phyloP scores from a whole-genome alignment of 306 rosid genomes.

The Purshia tridentata region DNA sequence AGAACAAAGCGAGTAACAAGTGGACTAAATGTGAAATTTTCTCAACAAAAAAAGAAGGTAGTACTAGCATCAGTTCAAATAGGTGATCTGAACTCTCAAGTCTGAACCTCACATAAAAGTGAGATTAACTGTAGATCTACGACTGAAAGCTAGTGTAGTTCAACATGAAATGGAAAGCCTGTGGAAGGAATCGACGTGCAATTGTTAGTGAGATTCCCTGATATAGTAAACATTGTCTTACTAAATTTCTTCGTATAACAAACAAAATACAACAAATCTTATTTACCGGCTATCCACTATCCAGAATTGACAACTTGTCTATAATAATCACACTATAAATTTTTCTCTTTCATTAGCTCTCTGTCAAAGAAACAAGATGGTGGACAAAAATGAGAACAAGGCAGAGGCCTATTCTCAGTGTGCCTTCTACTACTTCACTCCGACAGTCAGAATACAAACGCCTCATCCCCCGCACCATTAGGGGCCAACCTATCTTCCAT shows the following conservation, averaged over 20 bases:
- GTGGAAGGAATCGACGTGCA: not conserved
- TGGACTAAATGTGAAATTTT: too few species aligned
- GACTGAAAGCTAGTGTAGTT: not conserved
- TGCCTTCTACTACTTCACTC: not conserved
- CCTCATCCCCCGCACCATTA: slow-evolving; percentile 64
- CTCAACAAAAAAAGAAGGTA: not conserved
- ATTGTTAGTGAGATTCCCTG: not conserved
- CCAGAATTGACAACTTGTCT: slow-evolving; percentile 15
- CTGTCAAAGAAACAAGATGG: not conserved
- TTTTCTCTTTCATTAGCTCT: not conserved
- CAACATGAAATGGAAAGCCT: not conserved
- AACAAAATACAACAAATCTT: not conserved
- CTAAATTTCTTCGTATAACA: not conserved
- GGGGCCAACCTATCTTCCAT: slow-evolving; percentile 58
- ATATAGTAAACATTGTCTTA: not conserved
- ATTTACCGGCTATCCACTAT: not conserved
- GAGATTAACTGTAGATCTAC: not conserved
- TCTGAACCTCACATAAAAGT: too few species aligned
- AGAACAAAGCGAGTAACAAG: too few species aligned
- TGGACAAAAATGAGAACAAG: slow-evolving; percentile 27
- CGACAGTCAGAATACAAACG: slow-evolving; percentile 66
- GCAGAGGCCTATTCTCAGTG: not conserved
- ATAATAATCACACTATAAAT: slow-evolving; percentile 10
- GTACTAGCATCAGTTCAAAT: too few species aligned
- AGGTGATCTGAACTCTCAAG: too few species aligned